Base-by-base conservation (phyloP, 345 rosid species). In the Luvunga scandens region DNA sequence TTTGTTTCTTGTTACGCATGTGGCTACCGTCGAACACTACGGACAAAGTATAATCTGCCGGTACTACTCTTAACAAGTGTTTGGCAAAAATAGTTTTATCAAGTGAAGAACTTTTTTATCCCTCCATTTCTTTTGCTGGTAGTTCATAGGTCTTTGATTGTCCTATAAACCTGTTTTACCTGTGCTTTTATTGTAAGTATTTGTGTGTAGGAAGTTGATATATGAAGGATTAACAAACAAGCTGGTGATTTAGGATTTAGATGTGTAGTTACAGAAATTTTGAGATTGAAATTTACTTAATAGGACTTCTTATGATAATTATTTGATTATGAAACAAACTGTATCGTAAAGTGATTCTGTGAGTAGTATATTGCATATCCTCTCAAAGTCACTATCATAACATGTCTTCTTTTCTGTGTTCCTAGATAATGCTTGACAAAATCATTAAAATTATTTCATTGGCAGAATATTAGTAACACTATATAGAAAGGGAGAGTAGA, bases 1-100 rank as follows among this genome's bases (percentile, higher is more conserved):
- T 90, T 95, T 78, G 86, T 90, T 55, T 75, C 95, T 36, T 91
- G 93, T 81, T 95, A 95, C 86, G 95, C 97, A 80, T 91, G 94
- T 74, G 90, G 95, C 75, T 93, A 93, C 84, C 93, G 97, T 45
- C 87, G 84, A 81, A 81, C 90, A 0, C 83, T 95, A 59, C 87
- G 99, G 70, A 84, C 85, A 63, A 93, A 87, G 80, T 93, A 91
- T 79, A 86, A 89, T 71, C 79, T 95, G 79, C 88, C 87, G 97
- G 98, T 93, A 85, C 75, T 81, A 31, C 42, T 55, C 62, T 69
- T 65, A 67, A 33, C 69, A 62, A 30, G 3, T 53, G 50, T 66
- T 45, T 31, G 0, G 24, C 27, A 56, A 22, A 33, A 50, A 50
- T 39, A 18, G 42, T 53, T 56, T 48, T n/a, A 30, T 28, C 21